A percentile compares a stretch with the other conserved stretches of the same genome.
These are phyloP conservation scores for Apiospora marii DNA, from an alignment of 2,329 filamentous ascomycete species.

Conservation along the genomic window DNA sequence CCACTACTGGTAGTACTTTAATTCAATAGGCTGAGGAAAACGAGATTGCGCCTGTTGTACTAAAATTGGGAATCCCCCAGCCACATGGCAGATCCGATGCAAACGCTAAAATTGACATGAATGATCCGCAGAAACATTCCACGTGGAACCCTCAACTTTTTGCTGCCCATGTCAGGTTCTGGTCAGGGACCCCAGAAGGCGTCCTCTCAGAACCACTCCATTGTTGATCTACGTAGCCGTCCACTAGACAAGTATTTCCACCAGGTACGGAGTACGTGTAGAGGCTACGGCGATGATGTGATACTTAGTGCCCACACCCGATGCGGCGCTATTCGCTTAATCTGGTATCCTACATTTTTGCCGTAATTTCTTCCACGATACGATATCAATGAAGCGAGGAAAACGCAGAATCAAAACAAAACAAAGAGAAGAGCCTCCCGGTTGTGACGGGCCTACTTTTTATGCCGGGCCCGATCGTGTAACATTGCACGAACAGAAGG, in stretches of 20 bases:
- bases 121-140: background rate
- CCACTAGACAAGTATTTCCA: background rate
- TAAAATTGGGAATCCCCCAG: background rate
- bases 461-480: background rate
- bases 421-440: too few relatives aligned
- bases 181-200: background rate
- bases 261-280: background rate
- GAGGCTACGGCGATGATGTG: background rate
- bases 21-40: background rate
- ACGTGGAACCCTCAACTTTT: background rate
- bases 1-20: background rate
- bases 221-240: background rate
- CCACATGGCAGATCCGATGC: slow-evolving; percentile 6
- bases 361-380: background rate
- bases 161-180: background rate
- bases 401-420: background rate
- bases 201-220: background rate
- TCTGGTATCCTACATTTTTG: background rate
- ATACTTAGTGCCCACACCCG: background rate
- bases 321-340: background rate
- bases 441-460: background rate
- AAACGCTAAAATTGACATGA: slow-evolving; percentile 13
- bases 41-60: slow-evolving; percentile 4
- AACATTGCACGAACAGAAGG: slow-evolving; percentile 14
- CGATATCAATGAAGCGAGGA: background rate